Evolutionary conservation across 495 filamentous ascomycete genomes (phyloP).

Genomic region (Aspergillus asperescens): DNA sequence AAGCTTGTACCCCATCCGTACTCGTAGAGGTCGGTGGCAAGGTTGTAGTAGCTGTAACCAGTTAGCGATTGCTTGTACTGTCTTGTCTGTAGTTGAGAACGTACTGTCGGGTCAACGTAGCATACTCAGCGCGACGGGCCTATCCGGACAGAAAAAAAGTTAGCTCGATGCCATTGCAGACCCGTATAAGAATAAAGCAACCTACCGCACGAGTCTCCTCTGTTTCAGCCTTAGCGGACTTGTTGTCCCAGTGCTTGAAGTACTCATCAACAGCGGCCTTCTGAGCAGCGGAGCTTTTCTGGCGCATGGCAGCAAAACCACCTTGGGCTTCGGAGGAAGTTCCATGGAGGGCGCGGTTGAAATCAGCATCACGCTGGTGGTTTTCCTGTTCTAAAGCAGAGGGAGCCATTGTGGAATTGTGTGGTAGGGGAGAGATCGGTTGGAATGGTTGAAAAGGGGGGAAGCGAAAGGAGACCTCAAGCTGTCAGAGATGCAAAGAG

Average conservation of each 20-base stretch:
- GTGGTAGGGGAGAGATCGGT: constrained; percentile 3
- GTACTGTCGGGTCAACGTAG: constrained; percentile 89
- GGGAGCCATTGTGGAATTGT: constrained; percentile 52
- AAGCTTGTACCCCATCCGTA: constrained; percentile 93
- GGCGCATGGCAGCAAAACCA: constrained; percentile 77
- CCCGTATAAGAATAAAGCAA: not conserved
- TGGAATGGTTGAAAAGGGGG: constrained; percentile 11
- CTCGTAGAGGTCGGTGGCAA: constrained; percentile 96
- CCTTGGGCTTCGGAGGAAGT: constrained; percentile 65
- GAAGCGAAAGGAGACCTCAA: not conserved
- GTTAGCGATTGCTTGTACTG: constrained; percentile 12
- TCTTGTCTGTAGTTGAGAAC: constrained; percentile 27
- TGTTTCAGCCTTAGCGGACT: constrained; percentile 73
- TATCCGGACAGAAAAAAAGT: constrained; percentile 24
- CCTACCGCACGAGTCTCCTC: constrained; percentile 69
- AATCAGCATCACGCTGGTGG: constrained; percentile 82
- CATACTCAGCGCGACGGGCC: constrained; percentile 85
- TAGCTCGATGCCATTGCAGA: not conserved
- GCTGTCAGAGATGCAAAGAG: not conserved
- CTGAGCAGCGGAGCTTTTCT: constrained; percentile 77
- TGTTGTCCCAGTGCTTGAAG: constrained; percentile 99
- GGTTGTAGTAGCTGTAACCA: constrained; percentile 81
- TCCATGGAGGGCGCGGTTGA: constrained; percentile 89
- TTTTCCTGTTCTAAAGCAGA: constrained; percentile 78
- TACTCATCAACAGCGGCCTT: constrained; percentile 92